Base-by-base conservation (phyloP, 1,284 basidiomycete genomes). In the Phellopilus nigrolimitatus region DNA sequence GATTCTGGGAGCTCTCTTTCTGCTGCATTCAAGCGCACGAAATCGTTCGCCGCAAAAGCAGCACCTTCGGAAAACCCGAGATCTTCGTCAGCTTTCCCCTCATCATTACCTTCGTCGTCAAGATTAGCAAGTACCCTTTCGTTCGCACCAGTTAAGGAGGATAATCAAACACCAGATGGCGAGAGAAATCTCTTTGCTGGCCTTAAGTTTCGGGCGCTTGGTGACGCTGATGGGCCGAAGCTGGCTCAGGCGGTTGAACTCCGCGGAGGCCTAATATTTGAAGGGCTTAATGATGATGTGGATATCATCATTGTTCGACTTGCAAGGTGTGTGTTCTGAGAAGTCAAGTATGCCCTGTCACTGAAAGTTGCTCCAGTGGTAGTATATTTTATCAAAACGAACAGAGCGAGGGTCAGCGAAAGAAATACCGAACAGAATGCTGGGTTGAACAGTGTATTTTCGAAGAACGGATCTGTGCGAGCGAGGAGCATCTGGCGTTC, bases 361-460 rank as follows among this genome's bases (percentile, higher is more conserved):
- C 19, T 33, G 2, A 44, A 36, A 30, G 10, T n/a, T 24, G 3
- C 7, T 50, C 15, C 42, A 87, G 84, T 59, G 84, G 83, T 27
- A 84, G 81, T 57, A 77, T 30, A 53, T 57, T 86, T 8, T 85
- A 73, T 58, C 67, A 64, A 3, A 70, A 74, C 19, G 82, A 85
- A 59, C 59, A 64, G 3, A 75, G 80, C 46, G 66, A 68, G 10
- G 25, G 41, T 1, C 60, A 71, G 55, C 73, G 74, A 36, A 51
- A 57, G 0, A 82, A 81, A 59, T 87, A 81, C 60, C 73, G 88
- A 36, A 91, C 88, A 0, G 88, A 91, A 62, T 91, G 86, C 60
- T 91, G 88, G 88, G 69, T 91, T 0, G 88, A 91, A 64, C 76
- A 77, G 46, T 91, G 84, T 57, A 71, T 90, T 10, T 84, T 77